phyloP scores from a whole-genome alignment of 2,329 filamentous ascomycete species.

The Penicillium sumatraense region DNA sequence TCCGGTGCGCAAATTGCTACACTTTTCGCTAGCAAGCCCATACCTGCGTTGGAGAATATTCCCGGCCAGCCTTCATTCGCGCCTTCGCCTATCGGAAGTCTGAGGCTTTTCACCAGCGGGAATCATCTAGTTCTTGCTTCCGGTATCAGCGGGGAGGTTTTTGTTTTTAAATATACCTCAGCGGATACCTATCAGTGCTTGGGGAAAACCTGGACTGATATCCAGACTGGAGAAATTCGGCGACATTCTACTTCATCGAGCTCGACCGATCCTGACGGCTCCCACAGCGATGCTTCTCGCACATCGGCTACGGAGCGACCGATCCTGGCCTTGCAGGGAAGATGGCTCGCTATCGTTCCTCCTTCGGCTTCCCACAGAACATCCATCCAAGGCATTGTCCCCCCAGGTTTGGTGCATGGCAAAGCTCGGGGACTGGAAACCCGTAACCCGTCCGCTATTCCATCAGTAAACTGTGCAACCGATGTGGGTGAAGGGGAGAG shows the following conservation, averaged over 20 bases:
- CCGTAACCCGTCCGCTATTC: constrained; percentile 47
- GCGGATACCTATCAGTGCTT: constrained; percentile 64
- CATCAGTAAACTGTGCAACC: constrained; percentile 48
- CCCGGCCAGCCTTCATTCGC: constrained; percentile 68
- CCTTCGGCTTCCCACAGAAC: constrained; percentile 44
- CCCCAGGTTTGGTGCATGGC: constrained; percentile 36
- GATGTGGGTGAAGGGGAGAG: constrained; percentile 54
- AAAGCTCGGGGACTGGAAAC: constrained; percentile 48
- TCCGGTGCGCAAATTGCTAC: constrained; percentile 74
- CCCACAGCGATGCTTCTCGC: constrained; percentile 43
- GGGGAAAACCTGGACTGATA: constrained; percentile 88
- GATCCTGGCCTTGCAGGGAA: constrained; percentile 49
- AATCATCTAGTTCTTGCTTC: constrained; percentile 77
- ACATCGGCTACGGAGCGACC: constrained; percentile 37
- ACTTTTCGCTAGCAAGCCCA: constrained; percentile 72
- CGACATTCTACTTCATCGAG: constrained; percentile 52
- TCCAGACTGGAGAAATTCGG: constrained; percentile 61
- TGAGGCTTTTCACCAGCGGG: constrained; percentile 74
- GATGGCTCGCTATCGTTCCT: constrained; percentile 53
- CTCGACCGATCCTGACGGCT: constrained; percentile 50
- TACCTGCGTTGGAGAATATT: constrained; percentile 59
- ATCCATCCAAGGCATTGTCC: constrained; percentile 49
- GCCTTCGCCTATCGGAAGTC: constrained; percentile 71
- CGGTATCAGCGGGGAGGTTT: constrained; percentile 83
- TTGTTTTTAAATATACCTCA: constrained; percentile 64